Base-by-base conservation (phyloP, 768 basidiomycete species). In the Pleurotus platypus region DNA sequence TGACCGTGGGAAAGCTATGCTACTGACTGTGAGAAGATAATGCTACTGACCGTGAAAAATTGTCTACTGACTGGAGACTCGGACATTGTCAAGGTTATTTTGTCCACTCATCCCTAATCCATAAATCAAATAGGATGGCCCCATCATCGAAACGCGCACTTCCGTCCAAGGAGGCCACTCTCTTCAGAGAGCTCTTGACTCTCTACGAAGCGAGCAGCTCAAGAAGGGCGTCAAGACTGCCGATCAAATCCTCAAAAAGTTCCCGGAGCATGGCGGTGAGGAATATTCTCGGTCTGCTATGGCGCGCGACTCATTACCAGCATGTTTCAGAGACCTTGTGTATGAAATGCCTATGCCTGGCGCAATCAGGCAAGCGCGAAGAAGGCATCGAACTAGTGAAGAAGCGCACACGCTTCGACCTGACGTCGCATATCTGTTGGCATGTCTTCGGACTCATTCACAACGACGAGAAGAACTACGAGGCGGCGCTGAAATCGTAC, bases 361-460 rank as follows among this genome's bases (percentile, higher is more conserved):
- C 85, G 27, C 89, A 89, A 67, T 84, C 87, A 83, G 92, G 86
- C 49, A 79, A 80, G 67, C 85, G 85, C 59, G 92, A 89, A 26
- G 84, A 94, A 61, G 94, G 94, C 27, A 76, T 90, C 57, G 87
- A 90, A 38, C 80, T 92, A 46, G 88, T 93, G 62, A 89, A 89
- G 76, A 87, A 90, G 63, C 94, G 94, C 57, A 80, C 92, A 61
- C 80, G 84, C 43, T 77, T 86, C 47, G 92, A 95, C 72, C 73
- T 92, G 55, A 87, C 83, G 30, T 94, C 92, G 16, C 94, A 98
- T 66, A 98, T 99, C 67, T 89, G 88, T 67, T 98, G 97, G 95
- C 97, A 99, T 72, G 96, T 98, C 61, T 90, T 93, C 68, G 97
- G 94, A 24, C 87, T 99, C 65, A 85, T 97, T 18, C 90, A 94